Evolutionary conservation across 2,329 filamentous ascomycete genomes (phyloP).

Genomic region (Aspergillus puulaauensis): DNA sequence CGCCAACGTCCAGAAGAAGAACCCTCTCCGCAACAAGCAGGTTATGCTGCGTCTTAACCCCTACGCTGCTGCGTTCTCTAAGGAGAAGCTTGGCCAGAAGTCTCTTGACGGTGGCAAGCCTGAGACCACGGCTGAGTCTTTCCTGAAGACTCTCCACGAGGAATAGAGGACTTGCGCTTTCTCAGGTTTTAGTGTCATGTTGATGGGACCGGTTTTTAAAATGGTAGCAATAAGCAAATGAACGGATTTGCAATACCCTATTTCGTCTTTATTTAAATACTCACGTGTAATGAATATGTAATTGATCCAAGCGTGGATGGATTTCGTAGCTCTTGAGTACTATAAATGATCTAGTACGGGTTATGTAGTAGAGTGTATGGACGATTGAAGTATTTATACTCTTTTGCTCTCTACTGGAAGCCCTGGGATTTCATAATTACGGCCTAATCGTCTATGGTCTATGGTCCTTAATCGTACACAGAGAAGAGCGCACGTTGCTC

Average conservation of each 20-base stretch:
- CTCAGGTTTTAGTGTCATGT: conserved; percentile 3
- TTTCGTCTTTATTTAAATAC: conserved; percentile 4
- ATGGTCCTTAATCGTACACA: background rate
- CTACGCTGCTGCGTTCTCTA: conserved; percentile 86
- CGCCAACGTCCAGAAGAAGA: conserved; percentile 96
- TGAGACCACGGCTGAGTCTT: conserved; percentile 52
- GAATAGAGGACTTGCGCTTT: conserved; percentile 42
- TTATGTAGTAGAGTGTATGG: background rate
- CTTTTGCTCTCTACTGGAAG: no score
- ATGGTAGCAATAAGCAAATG: conserved; percentile 26
- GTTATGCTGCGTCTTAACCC: conserved; percentile 98
- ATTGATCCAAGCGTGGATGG: background rate
- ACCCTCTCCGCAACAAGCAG: conserved; percentile 98
- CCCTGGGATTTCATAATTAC: background rate
- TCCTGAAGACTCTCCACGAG: conserved; percentile 53
- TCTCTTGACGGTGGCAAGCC: conserved; percentile 65
- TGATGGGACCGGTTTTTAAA: conserved; percentile 24
- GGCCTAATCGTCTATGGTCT: background rate
- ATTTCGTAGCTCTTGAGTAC: background rate
- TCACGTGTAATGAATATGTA: conserved; percentile 9
- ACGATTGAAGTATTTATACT: no score
- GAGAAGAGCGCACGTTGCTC: no score
- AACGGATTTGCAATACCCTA: conserved; percentile 27
- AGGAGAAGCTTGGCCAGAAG: conserved; percentile 77
- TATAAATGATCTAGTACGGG: background rate